These are phyloP conservation scores for Arabidopsis hybrid DNA, from an alignment of 441 rosid genomes.

Conservation along the genomic window DNA sequence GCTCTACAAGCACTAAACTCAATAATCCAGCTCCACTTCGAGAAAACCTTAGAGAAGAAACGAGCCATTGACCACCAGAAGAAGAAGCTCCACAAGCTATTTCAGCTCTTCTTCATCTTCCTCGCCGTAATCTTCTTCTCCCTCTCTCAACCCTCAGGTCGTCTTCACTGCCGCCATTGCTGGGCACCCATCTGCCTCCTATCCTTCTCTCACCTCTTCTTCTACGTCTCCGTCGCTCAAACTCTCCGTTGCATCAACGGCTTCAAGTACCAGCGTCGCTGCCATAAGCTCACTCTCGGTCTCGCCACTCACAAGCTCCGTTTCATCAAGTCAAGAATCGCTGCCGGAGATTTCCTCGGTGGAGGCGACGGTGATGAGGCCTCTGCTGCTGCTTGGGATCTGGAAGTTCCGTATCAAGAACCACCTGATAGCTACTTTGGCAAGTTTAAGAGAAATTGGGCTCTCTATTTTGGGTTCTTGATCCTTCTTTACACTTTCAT, in stretches of 20 bases:
- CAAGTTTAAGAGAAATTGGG: constrained; percentile 98
- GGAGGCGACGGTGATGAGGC: constrained; percentile 52
- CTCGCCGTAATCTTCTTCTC: constrained; percentile 65
- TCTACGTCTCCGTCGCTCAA: constrained; percentile 94
- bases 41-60: constrained; percentile 92
- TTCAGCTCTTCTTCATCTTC: constrained; percentile 88
- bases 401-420: constrained; percentile 95
- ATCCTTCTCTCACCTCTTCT: constrained; percentile 82
- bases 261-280: constrained; percentile 91
- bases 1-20: constrained; percentile 92
- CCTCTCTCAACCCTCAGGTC: constrained; percentile 59
- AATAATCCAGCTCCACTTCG: constrained; percentile 94
- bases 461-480: constrained; percentile 86
- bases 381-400: constrained; percentile 57
- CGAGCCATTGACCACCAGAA: constrained; percentile 94
- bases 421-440: constrained; percentile 91
- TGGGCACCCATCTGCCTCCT: constrained; percentile 83
- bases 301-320: constrained; percentile 87
- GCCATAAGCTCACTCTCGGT: constrained; percentile 95
- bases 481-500: constrained; percentile 79
- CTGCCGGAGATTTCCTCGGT: constrained; percentile 52
- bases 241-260: constrained; percentile 94
- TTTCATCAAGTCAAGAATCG: constrained; percentile 67
- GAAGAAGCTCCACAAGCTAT: constrained; percentile 89
- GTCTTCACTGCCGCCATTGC: constrained; percentile 93